Evolutionary conservation across 345 rosid species (phyloP), one percentile per base, ranked within the genome.

Genomic region (Eucalyptus sp.): DNA sequence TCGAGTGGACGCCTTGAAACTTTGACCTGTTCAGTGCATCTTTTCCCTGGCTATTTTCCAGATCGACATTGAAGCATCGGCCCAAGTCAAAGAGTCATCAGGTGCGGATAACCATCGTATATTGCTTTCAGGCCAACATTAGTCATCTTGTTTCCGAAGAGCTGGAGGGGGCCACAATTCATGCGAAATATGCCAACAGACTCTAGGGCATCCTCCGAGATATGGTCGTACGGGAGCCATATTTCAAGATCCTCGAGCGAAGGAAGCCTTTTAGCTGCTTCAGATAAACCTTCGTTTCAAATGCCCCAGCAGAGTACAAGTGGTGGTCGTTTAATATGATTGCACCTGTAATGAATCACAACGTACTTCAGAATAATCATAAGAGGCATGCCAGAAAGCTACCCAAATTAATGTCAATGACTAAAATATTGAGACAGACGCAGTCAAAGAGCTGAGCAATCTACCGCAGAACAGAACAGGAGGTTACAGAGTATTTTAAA

Each of bases 251-350:
- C 87, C 87, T 88, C 89, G 41, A 88, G 66, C 87, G 27, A 56
- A 46, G 89, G 76, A 29, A 79, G 51, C 52, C 50, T 52, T 46
- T 33, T n/a, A n/a, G 27, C 86, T 48, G 68, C 27, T 50, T 88
- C 89, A 88, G 54, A 80, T 4, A 71, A 31, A 46, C 86, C 86
- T 79, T 50, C 49, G 12, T 80, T 92, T 22, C 95, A 86, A 62
- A 96, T 56, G 37, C 17, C 8, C 89, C 88, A 15, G 90, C 94
- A 93, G 14, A 29, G 71, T 25, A 88, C 90, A 50, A 96, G 91
- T 49, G 91, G 89, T 86, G 94, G 95, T 71, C 91, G 89, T 88
- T 90, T 94, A 62, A 96, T 94, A 84, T 71, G 87, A 84, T 89
- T 88, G 58, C 97, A 90, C 56, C 98, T 96, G 93, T 24, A n/a